Base-by-base conservation (phyloP, 2,329 filamentous ascomycete genomes). In the Tolypocladium ovalisporum region DNA sequence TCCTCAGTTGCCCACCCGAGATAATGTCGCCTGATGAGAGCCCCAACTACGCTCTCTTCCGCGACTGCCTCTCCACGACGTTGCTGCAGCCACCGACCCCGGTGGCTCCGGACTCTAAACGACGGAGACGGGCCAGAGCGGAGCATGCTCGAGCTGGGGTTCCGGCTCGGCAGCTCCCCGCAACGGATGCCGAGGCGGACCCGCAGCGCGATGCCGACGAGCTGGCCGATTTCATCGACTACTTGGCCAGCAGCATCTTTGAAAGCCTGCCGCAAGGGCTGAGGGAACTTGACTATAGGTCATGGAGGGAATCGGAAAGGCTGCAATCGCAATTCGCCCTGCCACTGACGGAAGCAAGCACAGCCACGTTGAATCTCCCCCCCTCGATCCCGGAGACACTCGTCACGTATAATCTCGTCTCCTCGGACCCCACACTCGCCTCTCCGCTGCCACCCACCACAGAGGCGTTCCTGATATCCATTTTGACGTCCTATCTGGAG, bases 201-300 rank as follows among this genome's bases (percentile, higher is more conserved):
- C 59, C 54, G 29, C 58, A 60, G n/a, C 58, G 52, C 35, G 67
- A 82, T 62, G 82, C 81, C 6, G 86, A 87, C 63, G 89, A 92
- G 56, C 73, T 94, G 27, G 82, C 83, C 32, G 90, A 95, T 1
- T 95, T 95, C 71, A 84, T 89, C 56, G 85, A 92, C 75, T 94
- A 92, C 70, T 79, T 94, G 35, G 84, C 89, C 29, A 72, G 75
- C 53, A 81, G 88, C 67, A 82, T 86, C 56, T 95, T 93, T 70
- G 72, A 77, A 6, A 76, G 73, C 39, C 78, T 95, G 1, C 88
- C 89, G 0, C 27, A 66, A 0, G 75, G 80, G 22, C 75, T 94
- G 0, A 80, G 83, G 62, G 77, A 75, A 1, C 73, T 93, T 2
- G 80, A 83, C 32, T 83, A 90, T 70, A 71, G 81, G 51, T 70